Evolutionary conservation across 495 filamentous ascomycete genomes (phyloP), one percentile per base, ranked within the genome.

Genomic region (Echria macrotheca): DNA sequence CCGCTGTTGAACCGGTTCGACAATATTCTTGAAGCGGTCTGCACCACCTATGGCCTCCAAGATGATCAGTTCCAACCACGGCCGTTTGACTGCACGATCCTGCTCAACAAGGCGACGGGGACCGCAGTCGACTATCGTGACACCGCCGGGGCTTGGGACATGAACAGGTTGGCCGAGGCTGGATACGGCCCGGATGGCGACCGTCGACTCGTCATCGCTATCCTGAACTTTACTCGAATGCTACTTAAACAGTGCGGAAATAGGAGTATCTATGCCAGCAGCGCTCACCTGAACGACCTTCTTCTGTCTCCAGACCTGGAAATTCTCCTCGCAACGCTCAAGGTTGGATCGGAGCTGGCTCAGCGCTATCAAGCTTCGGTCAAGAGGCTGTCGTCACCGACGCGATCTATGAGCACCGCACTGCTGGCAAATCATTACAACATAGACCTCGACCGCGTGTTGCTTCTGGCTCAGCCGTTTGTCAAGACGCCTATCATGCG

Each of bases 211-310:
- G 67, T 96, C 45, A 85, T 91, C 55, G 73, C 79, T 5, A 76
- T 96, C 39, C 72, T 97, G 39, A 72, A 79, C 25, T 99, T 99
- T 64, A 95, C 91, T 22, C 77, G 80, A 46, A 76, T 95, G 50
- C 76, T 99, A 11, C 70, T 96, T 31, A 86, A 96, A 63, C 93
- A 93, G 61, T 97, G 94, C 72, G 94, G 93, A 47, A 99, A 99
- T 58, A 79, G 94, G 57, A 96, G 91, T 70, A 79, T 99, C 40
- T 99, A 99, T 62, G 84, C 80, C 48, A 97, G 94, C 69, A 96
- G 91, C 56, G 75, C 63, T 50, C 86, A 91, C 47, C 71, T 99
- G 26, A 87, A 88, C 55, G 83, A 88, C 57, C 75, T 99, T 28
- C 77, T 99, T 48, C 87, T 94, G 59, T 90, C 85, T 24, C 93